Evolutionary conservation across 805 yeast species (phyloP).

Genomic region (Wickerhamomyces canadensis): DNA sequence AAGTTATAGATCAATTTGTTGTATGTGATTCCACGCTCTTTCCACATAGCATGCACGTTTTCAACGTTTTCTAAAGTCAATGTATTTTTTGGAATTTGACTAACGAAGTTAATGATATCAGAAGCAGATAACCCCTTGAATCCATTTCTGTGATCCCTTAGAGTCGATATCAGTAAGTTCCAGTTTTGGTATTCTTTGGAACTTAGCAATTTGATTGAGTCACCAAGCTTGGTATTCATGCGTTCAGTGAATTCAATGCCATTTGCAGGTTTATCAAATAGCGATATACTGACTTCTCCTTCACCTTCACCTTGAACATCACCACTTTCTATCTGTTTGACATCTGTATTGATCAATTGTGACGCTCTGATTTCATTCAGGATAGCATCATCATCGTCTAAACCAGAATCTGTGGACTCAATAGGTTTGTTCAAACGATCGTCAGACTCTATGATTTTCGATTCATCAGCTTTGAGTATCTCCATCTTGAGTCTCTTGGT

Average conservation of each 20-base stretch:
- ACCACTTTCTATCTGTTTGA: too few species aligned
- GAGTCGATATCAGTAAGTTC: constrained; percentile 27
- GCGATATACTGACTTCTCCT: constrained; percentile 1
- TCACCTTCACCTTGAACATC: background rate
- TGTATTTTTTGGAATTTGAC: constrained; percentile 31
- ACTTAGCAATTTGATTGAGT: constrained; percentile 34
- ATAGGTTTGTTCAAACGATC: constrained; percentile 8
- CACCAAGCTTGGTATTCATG: constrained; percentile 34
- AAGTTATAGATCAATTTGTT: constrained; percentile 30
- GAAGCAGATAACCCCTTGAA: constrained; percentile 25
- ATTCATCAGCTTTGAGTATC: constrained; percentile 12
- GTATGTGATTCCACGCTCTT: constrained; percentile 24
- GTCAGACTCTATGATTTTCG: constrained; percentile 10
- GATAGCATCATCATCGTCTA: constrained; percentile 16
- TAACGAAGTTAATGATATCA: constrained; percentile 31
- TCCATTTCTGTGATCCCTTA: constrained; percentile 26
- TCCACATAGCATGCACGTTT: constrained; percentile 26
- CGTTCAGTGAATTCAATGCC: constrained; percentile 28
- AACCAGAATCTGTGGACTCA: constrained; percentile 9
- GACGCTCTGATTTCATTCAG: constrained; percentile 9
- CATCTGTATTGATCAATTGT: background rate
- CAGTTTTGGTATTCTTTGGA: constrained; percentile 39
- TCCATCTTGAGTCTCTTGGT: constrained; percentile 11
- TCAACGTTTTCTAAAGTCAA: constrained; percentile 25
- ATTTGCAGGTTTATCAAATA: constrained; percentile 22